phyloP scores from a whole-genome alignment of 2,329 filamentous ascomycete species.

The Fusarium pseudocircinatum region DNA sequence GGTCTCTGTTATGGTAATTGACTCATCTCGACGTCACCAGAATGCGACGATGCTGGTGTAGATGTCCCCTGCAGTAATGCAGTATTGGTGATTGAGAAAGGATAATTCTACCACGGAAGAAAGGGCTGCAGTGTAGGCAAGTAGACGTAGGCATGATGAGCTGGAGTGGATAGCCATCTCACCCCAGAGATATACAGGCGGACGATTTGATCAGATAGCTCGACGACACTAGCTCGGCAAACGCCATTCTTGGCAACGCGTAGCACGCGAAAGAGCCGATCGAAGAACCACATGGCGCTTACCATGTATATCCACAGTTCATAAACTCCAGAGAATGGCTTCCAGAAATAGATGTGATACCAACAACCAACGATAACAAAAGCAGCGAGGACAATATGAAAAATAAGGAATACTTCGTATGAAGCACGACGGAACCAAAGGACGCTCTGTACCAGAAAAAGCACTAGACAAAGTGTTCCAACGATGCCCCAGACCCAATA shows the following conservation, averaged over 20 bases:
- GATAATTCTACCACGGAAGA: not conserved
- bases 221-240: accelerated
- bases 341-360: not conserved
- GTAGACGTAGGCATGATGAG: not conserved
- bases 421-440: not conserved
- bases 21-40: not conserved
- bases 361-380: not conserved
- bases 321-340: not conserved
- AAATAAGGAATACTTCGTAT: not conserved
- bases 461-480: not conserved
- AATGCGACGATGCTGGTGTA: not conserved
- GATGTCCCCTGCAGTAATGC: not conserved
- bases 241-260: not conserved
- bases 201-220: not conserved
- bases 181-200: not conserved
- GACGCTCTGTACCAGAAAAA: accelerated
- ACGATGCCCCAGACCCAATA: not conserved
- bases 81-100: not conserved
- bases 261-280: accelerated
- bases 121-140: not conserved
- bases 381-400: not conserved
- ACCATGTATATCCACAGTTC: not conserved
- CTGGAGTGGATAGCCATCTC: not conserved
- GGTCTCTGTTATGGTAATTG: not conserved
- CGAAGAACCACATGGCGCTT: not conserved